phyloP scores from a whole-genome alignment of 345 rosid species.

The Syzygium grande region DNA sequence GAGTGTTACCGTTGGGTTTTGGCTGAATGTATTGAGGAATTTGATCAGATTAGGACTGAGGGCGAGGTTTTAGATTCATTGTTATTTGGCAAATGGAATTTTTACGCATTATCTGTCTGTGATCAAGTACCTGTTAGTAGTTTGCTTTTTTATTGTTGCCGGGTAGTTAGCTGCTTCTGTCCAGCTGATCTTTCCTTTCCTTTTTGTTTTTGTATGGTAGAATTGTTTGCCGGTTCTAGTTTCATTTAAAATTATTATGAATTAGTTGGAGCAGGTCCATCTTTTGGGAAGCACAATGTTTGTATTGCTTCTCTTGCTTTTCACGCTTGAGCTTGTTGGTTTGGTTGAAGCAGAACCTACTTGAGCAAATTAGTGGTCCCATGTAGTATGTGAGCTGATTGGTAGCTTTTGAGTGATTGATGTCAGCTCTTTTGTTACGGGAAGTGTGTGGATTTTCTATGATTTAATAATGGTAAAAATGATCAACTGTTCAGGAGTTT shows the following conservation, averaged over 20 bases:
- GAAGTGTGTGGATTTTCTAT: not conserved
- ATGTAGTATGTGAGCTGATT: not conserved
- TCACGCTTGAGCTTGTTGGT: not conserved
- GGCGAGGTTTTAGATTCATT: not conserved
- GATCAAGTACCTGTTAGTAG: not conserved
- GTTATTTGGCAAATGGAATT: not conserved
- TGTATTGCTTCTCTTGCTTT: not conserved
- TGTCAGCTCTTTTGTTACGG: not conserved
- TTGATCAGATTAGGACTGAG: not conserved
- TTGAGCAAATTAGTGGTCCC: not conserved
- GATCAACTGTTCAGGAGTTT: slow-evolving; percentile 56
- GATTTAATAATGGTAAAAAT: not conserved
- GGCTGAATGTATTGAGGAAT: not conserved
- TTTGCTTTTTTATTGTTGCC: not conserved
- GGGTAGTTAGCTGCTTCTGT: not conserved
- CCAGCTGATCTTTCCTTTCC: not conserved
- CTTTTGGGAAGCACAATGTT: not conserved
- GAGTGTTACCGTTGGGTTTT: not conserved
- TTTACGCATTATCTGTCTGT: not conserved
- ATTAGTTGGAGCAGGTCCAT: not conserved
- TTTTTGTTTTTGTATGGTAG: not conserved
- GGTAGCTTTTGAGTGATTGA: not conserved
- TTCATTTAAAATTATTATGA: not conserved
- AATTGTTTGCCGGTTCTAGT: not conserved
- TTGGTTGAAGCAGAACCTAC: not conserved